Percentiles rank a stretch among this genome's conserved stretches.
Conservation (phyloP, 2,329 filamentous ascomycete species). For the Diaporthe batatas region DNA sequence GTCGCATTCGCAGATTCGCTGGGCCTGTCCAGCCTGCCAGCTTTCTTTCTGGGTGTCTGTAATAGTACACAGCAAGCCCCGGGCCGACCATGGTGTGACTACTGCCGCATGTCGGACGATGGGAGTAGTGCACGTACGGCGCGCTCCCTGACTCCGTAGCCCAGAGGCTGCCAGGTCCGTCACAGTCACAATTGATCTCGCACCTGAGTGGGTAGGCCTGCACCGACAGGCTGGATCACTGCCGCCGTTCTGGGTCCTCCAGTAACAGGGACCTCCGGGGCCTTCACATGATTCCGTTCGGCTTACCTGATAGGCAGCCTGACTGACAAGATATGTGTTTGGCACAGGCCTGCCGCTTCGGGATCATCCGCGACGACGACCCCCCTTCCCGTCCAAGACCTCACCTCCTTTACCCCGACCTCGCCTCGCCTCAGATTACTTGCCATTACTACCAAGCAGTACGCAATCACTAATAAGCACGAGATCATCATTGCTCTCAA, state of each 20-base stretch:
- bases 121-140: too few relatives aligned
- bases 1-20: slow-evolving; percentile 5
- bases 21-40: not conserved
- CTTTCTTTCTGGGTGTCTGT: too few relatives aligned
- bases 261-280: not conserved
- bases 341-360: not conserved
- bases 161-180: not conserved
- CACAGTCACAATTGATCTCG: slow-evolving; percentile 26
- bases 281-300: slow-evolving; percentile 12
- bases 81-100: not conserved
- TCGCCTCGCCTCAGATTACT: not conserved
- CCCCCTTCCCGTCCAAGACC: not conserved
- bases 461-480: too few relatives aligned
- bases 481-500: not conserved
- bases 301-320: slow-evolving; percentile 10
- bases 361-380: slow-evolving; percentile 28
- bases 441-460: not conserved
- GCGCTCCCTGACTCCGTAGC: too few relatives aligned
- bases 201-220: slow-evolving; percentile 24
- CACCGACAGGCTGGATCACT: slow-evolving; percentile 44
- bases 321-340: not conserved
- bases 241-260: slow-evolving; percentile 58
- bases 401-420: not conserved
- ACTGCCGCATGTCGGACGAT: not conserved
- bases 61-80: too few relatives aligned